A percentile compares a stretch with the other conserved stretches of the same genome.
phyloP scores from a whole-genome alignment of 2,329 filamentous ascomycete genomes.

The Massarina eburnea region DNA sequence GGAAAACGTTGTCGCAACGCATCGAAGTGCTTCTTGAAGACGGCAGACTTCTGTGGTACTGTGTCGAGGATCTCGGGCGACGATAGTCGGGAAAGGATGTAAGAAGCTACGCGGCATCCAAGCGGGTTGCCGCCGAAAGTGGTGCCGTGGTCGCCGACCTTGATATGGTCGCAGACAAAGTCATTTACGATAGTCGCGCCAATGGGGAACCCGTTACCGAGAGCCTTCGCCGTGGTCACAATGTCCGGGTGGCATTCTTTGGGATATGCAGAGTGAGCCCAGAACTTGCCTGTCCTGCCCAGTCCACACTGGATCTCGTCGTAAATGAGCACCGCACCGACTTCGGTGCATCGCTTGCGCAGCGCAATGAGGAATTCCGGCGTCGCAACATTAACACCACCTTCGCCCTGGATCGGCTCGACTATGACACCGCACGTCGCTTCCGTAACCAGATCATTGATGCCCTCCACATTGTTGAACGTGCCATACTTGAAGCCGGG shows the following conservation, averaged over 20 bases:
- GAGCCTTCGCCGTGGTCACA: conserved; percentile 89
- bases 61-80: conserved; percentile 68
- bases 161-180: conserved; percentile 68
- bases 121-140: conserved; percentile 94
- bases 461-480: conserved; percentile 76
- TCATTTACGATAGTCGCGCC: conserved; percentile 74
- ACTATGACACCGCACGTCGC: conserved; percentile 92
- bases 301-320: conserved; percentile 98
- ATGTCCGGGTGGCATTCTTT: conserved; percentile 88
- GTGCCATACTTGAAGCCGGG: conserved; percentile 86
- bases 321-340: conserved; percentile 86
- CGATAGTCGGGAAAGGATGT: conserved; percentile 77
- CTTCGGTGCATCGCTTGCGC: conserved; percentile 80
- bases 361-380: conserved; percentile 82
- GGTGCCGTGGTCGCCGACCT: conserved; percentile 84
- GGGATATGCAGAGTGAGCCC: conserved; percentile 80
- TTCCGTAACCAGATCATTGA: conserved; percentile 75
- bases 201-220: conserved; percentile 95
- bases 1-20: conserved; percentile 64
- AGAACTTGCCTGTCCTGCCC: conserved; percentile 81
- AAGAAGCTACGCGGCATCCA: conserved; percentile 78
- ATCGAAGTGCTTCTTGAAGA: conserved; percentile 62
- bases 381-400: conserved; percentile 81
- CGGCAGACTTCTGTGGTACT: conserved; percentile 67
- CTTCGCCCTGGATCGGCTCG: conserved; percentile 97